phyloP scores from a whole-genome alignment of 208 protist species.

The Kentomonas sorsogonicus region DNA sequence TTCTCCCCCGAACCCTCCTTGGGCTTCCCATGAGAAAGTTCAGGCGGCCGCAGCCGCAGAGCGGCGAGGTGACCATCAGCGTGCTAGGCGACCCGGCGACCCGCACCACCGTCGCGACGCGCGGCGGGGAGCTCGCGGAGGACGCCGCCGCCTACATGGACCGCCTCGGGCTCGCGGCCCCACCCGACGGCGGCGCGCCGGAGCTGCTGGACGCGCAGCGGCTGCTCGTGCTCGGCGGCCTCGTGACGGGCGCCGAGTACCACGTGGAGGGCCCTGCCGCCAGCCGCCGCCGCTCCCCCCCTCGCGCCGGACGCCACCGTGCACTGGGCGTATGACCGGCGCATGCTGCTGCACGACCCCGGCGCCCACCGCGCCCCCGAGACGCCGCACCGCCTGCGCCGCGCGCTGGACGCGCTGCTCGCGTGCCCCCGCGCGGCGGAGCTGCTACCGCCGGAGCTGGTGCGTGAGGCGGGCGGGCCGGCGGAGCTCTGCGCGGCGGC shows the following conservation, averaged over 20 bases:
- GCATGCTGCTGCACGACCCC: conserved; percentile 57
- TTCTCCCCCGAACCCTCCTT: too few relatives aligned
- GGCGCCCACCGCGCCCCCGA: conserved; percentile 50
- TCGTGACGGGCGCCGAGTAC: conserved; percentile 40
- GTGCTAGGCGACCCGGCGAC: too few relatives aligned
- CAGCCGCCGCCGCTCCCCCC: background rate
- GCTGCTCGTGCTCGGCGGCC: conserved; percentile 44
- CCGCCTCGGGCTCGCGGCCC: too few relatives aligned
- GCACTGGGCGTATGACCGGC: conserved; percentile 59
- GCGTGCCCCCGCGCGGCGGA: conserved; percentile 31
- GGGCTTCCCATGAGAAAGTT: too few relatives aligned
- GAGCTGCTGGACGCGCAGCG: conserved; percentile 61
- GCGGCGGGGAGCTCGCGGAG: too few relatives aligned
- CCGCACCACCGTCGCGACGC: too few relatives aligned
- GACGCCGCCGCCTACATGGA: too few relatives aligned
- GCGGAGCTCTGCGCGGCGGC: background rate
- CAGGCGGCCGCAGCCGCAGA: too few relatives aligned
- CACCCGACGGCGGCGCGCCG: too few relatives aligned
- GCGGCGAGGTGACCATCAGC: too few relatives aligned
- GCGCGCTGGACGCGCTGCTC: conserved; percentile 49
- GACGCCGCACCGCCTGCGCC: conserved; percentile 55
- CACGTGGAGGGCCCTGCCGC: too few relatives aligned
- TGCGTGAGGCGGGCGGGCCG: background rate
- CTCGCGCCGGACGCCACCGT: conserved; percentile 44
- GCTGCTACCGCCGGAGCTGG: conserved; percentile 51